Evolutionary conservation across 192 early-diverging fungal species (phyloP), one percentile per base, ranked within the genome.

Genomic region (Lobulomyces angularis): DNA sequence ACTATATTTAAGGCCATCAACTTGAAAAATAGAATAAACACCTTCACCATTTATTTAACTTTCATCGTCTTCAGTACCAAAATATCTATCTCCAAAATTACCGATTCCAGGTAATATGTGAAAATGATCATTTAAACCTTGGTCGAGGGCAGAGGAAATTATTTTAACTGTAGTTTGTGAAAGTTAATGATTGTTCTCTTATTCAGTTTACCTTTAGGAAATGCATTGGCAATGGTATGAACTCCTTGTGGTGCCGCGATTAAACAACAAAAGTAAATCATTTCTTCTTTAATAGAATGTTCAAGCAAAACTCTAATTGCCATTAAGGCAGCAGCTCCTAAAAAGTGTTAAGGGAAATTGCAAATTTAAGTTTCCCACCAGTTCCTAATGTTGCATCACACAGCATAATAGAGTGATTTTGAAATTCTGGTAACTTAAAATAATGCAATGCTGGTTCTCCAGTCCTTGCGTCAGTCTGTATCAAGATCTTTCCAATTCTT

Each of bases 251-350:
- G 69, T 0, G 84, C 73, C 5, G 91, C 75, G 24, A 96, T 62
- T 46, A 90, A 73, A 3, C 81, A 78, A 27, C 88, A 48, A 54
- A 92, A 90, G 11, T 90, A 73, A 35, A 96, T 90, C 37, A 72
- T 62, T 18, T 61, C 50, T 35, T 56, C 83, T 0, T 74, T 77
- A 3, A 92, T 82, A 45, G 82, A 76, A 45, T 97, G 88, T 61
- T 97, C 92, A 5, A 88, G 54, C 40, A 93, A 65, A 24, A 93
- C 86, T 27, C 88, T 77, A 28, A 97, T 84, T 11, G 92, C 90
- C 92, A 97, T 97, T 65, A 97, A 49, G 2, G 87, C 90, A 4
- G 86, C 85, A 3, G 90, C 90, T 24, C 92, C 92, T 6, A 9
- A 8, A 0, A 45, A 6, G 2, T 20, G 17, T 25, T 8, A 45